These are phyloP conservation scores for Penicillium atrosanguineum DNA, from an alignment of 495 filamentous ascomycete genomes.

Conservation along the genomic window DNA sequence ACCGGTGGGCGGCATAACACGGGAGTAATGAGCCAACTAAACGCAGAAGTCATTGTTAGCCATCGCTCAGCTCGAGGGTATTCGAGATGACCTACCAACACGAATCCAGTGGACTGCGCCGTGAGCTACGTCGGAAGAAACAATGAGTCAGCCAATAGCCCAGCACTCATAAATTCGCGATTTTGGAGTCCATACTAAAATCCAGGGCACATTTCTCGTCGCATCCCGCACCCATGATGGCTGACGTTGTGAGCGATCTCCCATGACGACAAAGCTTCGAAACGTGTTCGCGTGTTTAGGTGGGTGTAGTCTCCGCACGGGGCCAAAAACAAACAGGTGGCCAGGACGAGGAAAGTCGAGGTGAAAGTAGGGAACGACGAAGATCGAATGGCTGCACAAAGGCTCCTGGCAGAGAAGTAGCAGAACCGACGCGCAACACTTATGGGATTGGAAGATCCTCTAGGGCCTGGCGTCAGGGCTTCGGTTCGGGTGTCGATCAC, in stretches of 20 bases:
- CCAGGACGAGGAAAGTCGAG: neutral
- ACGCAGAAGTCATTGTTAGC: constrained; percentile 14
- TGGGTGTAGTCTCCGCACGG: constrained; percentile 13
- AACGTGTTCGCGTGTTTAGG: constrained; percentile 9
- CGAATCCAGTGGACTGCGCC: constrained; percentile 39
- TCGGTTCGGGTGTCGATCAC: constrained; percentile 19
- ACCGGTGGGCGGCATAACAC: constrained; percentile 78
- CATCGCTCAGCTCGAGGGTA: neutral
- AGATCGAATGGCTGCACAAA: neutral
- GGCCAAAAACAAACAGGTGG: neutral
- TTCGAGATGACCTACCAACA: constrained; percentile 33
- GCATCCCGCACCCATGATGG: constrained; percentile 58
- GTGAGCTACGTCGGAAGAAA: constrained; percentile 29
- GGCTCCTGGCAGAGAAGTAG: neutral
- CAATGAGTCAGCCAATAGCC: constrained; percentile 16
- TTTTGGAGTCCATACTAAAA: constrained; percentile 57
- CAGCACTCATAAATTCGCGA: neutral
- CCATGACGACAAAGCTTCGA: constrained; percentile 27
- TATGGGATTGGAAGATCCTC: constrained; percentile 13
- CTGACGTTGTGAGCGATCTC: constrained; percentile 35
- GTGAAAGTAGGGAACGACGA: constrained; percentile 1
- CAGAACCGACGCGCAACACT: neutral
- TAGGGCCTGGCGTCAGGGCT: constrained; percentile 20
- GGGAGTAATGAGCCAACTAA: constrained; percentile 88
- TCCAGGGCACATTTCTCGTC: constrained; percentile 74